These are phyloP conservation scores for Xerocomus potaroensis DNA, from an alignment of 768 basidiomycete genomes.

Conservation along the genomic window DNA sequence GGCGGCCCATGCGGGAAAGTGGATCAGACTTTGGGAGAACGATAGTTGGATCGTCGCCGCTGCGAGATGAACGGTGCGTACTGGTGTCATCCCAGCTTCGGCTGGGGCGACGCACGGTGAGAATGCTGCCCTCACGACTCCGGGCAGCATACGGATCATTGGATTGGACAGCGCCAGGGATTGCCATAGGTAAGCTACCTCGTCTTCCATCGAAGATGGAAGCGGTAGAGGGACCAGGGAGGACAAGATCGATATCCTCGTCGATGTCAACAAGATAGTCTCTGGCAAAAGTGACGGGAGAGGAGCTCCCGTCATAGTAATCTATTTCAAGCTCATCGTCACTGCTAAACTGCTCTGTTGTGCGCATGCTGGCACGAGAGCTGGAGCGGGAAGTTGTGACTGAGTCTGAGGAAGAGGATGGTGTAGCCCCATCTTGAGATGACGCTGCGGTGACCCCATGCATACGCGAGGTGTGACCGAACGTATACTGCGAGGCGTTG, in stretches of 20 bases:
- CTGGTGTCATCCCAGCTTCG: conserved; percentile 52
- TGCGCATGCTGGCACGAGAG: conserved; percentile 31
- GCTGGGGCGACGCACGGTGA: conserved; percentile 58
- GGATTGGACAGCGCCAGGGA: conserved; percentile 36
- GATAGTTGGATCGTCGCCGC: conserved; percentile 18
- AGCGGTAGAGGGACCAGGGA: conserved; percentile 25
- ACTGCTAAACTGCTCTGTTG: conserved; percentile 40
- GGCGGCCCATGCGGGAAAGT: conserved; percentile 45
- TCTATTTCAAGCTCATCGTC: conserved; percentile 46
- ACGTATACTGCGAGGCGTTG: conserved; percentile 46
- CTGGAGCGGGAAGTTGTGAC: conserved; percentile 35
- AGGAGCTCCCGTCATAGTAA: conserved; percentile 35
- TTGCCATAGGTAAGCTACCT: conserved; percentile 60
- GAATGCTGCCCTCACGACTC: conserved; percentile 54
- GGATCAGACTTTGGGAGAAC: conserved; percentile 47
- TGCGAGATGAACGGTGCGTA: conserved; percentile 14
- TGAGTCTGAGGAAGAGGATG: conserved; percentile 43
- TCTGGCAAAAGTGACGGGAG: conserved; percentile 38
- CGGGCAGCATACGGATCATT: conserved; percentile 31
- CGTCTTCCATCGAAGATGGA: conserved; percentile 34
- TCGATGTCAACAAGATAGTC: conserved; percentile 34
- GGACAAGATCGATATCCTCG: conserved; percentile 26
- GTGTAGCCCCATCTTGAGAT: conserved; percentile 28
- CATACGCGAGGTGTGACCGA: conserved; percentile 39
- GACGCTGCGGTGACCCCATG: conserved; percentile 18